Base-by-base conservation (phyloP, 2,329 filamentous ascomycete species). In the Didymella glomerata region DNA sequence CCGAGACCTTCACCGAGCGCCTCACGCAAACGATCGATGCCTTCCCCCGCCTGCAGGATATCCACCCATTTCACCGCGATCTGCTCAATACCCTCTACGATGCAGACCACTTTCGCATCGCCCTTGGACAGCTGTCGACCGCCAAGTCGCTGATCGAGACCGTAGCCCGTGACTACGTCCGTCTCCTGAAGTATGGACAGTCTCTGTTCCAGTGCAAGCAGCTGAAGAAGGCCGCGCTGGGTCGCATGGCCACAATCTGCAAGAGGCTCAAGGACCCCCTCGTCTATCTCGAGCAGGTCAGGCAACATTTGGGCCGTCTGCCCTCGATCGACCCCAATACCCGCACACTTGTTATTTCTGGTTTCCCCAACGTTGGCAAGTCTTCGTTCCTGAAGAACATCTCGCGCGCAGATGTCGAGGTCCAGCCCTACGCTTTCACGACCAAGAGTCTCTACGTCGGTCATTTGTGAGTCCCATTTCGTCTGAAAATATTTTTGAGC, bases 271-370 rank as follows among this genome's bases (percentile, higher is more conserved):
- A 97, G 81, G 95, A 99, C 71, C 92, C 95, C 54, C 86, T 99
- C 48, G 84, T 96, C 65, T 99, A 98, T 79, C 88, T 99, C 60
- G 95, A 99, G 80, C 93, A 98, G 81, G 92, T 96, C 66, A 89
- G 95, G 68, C 94, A 98, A 83, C 96, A 99, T 82, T 84, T 99
- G 75, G 95, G 94, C 62, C 93, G 95, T 90, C 88, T 99, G 66
- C 96, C 95, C 4, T 89, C 93, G n/a, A 99, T 99, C 77, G 96
- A 99, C 77, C 95, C 95, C 57, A 99, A 97, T 77, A 99, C 95
- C 38, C 86, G 95, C 70, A 99, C 95, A 1, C 87, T 99, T 44
- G 85, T 99, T 66, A 97, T 99, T 69, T 97, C 94, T 79, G 95
- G 95, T 53, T 98, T 98, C 78, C 95, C 95, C 69, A 99, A 99